Evolutionary conservation across 1,284 basidiomycete species (phyloP).

Genomic region (Sanguinoderma infundibulare): DNA sequence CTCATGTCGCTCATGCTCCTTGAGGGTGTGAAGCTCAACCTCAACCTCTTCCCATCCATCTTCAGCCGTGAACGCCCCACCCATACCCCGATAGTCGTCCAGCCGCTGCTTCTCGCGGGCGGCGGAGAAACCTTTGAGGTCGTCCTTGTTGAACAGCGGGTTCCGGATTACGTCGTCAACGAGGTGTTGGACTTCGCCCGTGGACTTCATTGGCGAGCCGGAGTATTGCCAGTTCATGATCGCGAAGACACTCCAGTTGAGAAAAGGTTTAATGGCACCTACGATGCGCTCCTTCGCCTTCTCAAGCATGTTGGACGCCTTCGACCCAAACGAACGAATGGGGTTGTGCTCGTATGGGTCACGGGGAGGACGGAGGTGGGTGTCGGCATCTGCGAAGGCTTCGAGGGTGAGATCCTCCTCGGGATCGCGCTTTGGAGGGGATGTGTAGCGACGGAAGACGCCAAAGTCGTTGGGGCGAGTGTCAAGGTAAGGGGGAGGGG

Average conservation of each 20-base stretch:
- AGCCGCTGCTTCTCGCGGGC: slow-evolving; percentile 11
- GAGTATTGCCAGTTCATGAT: slow-evolving; percentile 31
- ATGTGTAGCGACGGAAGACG: slow-evolving; percentile 4
- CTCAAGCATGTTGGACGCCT: background rate
- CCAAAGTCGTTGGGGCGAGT: background rate
- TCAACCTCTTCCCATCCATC: slow-evolving; percentile 32
- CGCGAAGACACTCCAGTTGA: slow-evolving; percentile 26
- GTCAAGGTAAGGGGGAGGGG: background rate
- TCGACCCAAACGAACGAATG: background rate
- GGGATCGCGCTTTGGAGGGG: slow-evolving; percentile 3
- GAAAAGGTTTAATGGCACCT: slow-evolving; percentile 29
- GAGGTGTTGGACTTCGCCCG: slow-evolving; percentile 32
- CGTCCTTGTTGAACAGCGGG: slow-evolving; percentile 23
- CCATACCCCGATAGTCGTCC: slow-evolving; percentile 8
- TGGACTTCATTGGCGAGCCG: slow-evolving; percentile 28
- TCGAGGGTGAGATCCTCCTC: background rate
- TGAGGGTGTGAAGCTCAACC: slow-evolving; percentile 31
- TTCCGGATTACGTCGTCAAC: slow-evolving; percentile 26
- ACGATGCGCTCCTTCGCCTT: background rate
- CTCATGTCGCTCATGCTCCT: slow-evolving; percentile 9
- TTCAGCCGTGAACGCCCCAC: slow-evolving; percentile 1
- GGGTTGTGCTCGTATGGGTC: background rate
- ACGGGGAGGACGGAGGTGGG: background rate
- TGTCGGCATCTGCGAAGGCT: background rate
- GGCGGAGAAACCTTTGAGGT: slow-evolving; percentile 24